Base-by-base conservation (phyloP, 1,284 basidiomycete species). In the Prillingera fragicola region DNA sequence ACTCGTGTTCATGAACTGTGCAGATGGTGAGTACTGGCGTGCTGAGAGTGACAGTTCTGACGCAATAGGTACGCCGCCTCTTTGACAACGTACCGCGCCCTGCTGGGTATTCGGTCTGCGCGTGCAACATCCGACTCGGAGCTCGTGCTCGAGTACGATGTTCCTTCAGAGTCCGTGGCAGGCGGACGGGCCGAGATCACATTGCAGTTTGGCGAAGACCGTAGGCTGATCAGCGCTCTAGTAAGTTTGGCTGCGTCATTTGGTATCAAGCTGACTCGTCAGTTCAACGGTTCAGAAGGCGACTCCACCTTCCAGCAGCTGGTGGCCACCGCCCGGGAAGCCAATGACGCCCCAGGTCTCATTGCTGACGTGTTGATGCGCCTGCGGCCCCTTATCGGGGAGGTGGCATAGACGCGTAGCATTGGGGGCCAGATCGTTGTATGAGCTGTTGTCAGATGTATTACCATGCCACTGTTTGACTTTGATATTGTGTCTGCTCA, bases 331-430 rank as follows among this genome's bases (percentile, higher is more conserved):
- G 80, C 83, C 56, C 70, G 84, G 0, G 78, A 80, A 44, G 75
- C 77, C 8, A 83, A 86, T 55, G 81, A 88, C 63, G 79, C 80
- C 1, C 77, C 81, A 25, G 83, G 84, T 1, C 70, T 87, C 15
- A 73, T 88, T 26, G 79, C 78, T 18, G 80, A 82, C 15, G 74
- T 87, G 7, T 65, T 87, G 18, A 73, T 77, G 17, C 63, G 74
- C 32, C 72, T 73, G 25, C 61, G 75, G 40, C 48, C 50, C 12
- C 33, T 48, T n/a, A n/a, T n/a, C n/a, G n/a, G n/a, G n/a, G n/a
- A n/a, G n/a, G n/a, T n/a, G n/a, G n/a, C n/a, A n/a, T n/a, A n/a
- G n/a, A n/a, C n/a, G n/a, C n/a, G n/a, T n/a, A n/a, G n/a, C n/a
- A n/a, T n/a, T n/a, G n/a, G n/a, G n/a, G n/a, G n/a, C n/a, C n/a